phyloP scores from a whole-genome alignment of 192 early-diverging fungal species.

The Mortierella antarctica region DNA sequence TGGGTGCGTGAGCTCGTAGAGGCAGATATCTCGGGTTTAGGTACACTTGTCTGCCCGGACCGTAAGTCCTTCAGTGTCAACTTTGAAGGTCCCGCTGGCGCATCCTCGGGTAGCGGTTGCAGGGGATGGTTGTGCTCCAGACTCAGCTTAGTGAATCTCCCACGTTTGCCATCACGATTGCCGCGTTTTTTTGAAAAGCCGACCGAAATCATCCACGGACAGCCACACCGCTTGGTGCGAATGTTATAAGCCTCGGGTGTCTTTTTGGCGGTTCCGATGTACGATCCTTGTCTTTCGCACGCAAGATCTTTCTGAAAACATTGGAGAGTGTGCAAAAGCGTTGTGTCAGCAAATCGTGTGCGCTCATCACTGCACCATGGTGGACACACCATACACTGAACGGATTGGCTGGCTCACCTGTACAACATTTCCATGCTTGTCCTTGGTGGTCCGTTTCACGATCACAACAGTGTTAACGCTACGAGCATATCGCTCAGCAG shows the following conservation, averaged over 20 bases:
- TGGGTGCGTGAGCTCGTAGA: constrained; percentile 3
- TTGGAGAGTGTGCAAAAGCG: too few relatives aligned
- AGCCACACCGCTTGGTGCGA: constrained; percentile 48
- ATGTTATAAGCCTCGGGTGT: constrained; percentile 7
- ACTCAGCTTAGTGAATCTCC: constrained; percentile 40
- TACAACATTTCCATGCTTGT: constrained; percentile 42
- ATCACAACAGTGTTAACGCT: constrained; percentile 41
- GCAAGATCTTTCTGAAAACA: constrained; percentile 46
- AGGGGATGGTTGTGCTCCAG: constrained; percentile 46
- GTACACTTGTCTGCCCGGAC: neutral
- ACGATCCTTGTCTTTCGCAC: constrained; percentile 46
- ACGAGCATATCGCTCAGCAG: constrained; percentile 39
- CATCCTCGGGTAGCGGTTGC: constrained; percentile 17
- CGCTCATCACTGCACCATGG: too few relatives aligned
- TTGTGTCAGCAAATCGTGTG: too few relatives aligned
- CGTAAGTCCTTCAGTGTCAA: constrained; percentile 2
- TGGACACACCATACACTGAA: neutral
- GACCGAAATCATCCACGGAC: constrained; percentile 54
- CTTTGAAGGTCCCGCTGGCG: constrained; percentile 4
- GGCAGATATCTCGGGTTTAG: neutral
- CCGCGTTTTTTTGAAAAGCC: constrained; percentile 52
- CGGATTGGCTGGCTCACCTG: constrained; percentile 16
- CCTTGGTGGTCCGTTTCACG: constrained; percentile 48
- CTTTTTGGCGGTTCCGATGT: constrained; percentile 32
- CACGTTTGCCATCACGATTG: constrained; percentile 47